phyloP scores from a whole-genome alignment of 1,284 basidiomycete genomes.

The Fomes fomentarius region DNA sequence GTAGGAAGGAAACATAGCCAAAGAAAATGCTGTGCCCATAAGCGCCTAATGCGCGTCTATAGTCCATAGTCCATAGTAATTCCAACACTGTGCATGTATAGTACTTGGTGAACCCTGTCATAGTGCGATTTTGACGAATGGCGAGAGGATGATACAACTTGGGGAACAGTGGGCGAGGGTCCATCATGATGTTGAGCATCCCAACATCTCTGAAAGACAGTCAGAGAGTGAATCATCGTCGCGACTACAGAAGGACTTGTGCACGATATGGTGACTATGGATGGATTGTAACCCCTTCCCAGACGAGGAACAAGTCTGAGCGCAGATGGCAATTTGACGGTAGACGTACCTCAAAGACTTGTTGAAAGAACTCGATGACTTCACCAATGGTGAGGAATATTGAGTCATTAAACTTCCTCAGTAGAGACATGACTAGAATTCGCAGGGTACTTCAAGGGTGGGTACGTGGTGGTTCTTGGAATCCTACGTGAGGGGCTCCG shows the following conservation, averaged over 20 bases:
- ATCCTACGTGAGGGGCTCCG: background rate
- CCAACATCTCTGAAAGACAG: constrained; percentile 39
- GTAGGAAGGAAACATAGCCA: too few species aligned
- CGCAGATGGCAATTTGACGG: background rate
- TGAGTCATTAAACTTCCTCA: constrained; percentile 21
- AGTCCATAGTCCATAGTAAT: constrained; percentile 31
- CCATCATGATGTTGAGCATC: constrained; percentile 40
- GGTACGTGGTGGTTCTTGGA: constrained; percentile 23
- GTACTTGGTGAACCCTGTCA: constrained; percentile 22
- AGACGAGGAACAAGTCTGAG: background rate
- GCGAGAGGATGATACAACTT: constrained; percentile 32
- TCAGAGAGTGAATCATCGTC: too few species aligned
- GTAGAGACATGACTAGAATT: constrained; percentile 27
- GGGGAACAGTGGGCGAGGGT: constrained; percentile 32
- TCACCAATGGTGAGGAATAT: constrained; percentile 22
- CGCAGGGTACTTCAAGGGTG: background rate
- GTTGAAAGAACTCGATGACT: constrained; percentile 25
- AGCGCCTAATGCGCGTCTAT: background rate
- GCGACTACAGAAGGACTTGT: constrained; percentile 13
- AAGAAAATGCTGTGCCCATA: too few species aligned
- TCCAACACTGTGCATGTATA: constrained; percentile 40
- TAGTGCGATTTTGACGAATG: constrained; percentile 1
- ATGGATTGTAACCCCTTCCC: constrained; percentile 27
- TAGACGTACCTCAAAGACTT: constrained; percentile 25
- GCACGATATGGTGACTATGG: constrained; percentile 23